phyloP scores from a whole-genome alignment of 768 basidiomycete genomes.

The Symmetrospora coprosmae region DNA sequence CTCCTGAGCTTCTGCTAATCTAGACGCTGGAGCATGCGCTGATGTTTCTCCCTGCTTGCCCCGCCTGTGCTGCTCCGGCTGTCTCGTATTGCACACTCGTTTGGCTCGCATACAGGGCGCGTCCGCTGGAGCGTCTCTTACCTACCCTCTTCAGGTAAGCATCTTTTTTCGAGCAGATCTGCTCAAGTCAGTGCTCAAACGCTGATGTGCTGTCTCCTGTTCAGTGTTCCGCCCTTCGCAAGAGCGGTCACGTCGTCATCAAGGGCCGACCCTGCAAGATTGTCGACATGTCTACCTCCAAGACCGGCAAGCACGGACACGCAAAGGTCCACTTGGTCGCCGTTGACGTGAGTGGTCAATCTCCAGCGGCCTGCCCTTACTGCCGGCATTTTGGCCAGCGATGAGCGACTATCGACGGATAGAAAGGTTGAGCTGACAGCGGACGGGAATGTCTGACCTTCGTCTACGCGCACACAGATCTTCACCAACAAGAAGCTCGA shows the following conservation, averaged over 20 bases:
- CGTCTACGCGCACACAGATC: slow-evolving; percentile 47
- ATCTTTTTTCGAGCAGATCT: not conserved
- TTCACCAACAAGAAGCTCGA: slow-evolving; percentile 97
- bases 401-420: not conserved
- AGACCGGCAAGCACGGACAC: slow-evolving; percentile 99
- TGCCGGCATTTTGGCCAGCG: slow-evolving; percentile 1
- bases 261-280: slow-evolving; percentile 98
- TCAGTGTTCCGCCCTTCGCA: slow-evolving; percentile 79
- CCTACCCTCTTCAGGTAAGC: slow-evolving; percentile 18
- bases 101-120: not conserved
- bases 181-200: not conserved
- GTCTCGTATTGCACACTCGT: no score
- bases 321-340: slow-evolving; percentile 97
- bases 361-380: not conserved
- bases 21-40: no score
- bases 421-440: not conserved
- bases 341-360: slow-evolving; percentile 61
- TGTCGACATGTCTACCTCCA: slow-evolving; percentile 98
- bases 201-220: slow-evolving; percentile 34
- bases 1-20: no score
- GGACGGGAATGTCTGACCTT: not conserved
- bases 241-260: slow-evolving; percentile 65
- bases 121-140: slow-evolving; percentile 36
- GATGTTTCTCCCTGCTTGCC: no score
- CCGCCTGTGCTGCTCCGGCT: no score